phyloP scores from a whole-genome alignment of 257 asterid genomes.

The Coffea canephora region DNA sequence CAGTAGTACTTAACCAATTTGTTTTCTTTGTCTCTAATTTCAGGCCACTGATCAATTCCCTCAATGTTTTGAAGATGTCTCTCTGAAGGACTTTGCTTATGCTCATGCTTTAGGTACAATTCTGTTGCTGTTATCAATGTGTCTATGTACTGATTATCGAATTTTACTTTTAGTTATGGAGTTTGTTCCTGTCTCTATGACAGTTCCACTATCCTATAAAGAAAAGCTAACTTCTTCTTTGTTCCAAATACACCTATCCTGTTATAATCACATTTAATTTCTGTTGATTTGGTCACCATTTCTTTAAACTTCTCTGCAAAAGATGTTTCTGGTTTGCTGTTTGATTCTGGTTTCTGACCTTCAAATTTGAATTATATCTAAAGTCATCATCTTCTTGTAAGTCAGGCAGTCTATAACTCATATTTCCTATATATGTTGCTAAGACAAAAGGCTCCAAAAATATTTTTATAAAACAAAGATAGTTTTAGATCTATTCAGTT shows the following conservation, averaged over 20 bases:
- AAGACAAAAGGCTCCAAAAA: neutral
- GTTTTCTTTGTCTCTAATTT: slow-evolving; percentile 6
- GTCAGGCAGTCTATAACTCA: too few relatives aligned
- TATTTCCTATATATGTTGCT: neutral
- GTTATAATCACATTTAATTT: neutral
- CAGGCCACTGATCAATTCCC: slow-evolving; percentile 49
- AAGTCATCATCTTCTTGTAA: neutral
- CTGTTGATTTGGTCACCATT: neutral
- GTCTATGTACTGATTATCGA: neutral
- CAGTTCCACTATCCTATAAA: neutral
- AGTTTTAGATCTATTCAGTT: neutral
- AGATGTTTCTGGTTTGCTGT: too few relatives aligned
- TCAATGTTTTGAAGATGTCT: slow-evolving; percentile 31
- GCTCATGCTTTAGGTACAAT: slow-evolving; percentile 59
- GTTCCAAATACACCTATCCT: neutral
- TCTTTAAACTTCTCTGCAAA: too few relatives aligned
- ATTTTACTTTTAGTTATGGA: neutral
- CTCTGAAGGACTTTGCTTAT: slow-evolving; percentile 50
- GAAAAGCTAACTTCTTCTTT: neutral
- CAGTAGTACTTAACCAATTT: neutral
- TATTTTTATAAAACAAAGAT: too few relatives aligned
- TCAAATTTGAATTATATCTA: too few relatives aligned
- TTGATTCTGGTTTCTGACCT: too few relatives aligned
- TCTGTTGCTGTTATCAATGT: neutral
- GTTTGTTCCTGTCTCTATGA: neutral